Evolutionary conservation across 106 monocot species (phyloP), one percentile per base, ranked within the genome.

Genomic region (Apostasia shenzhenica): DNA sequence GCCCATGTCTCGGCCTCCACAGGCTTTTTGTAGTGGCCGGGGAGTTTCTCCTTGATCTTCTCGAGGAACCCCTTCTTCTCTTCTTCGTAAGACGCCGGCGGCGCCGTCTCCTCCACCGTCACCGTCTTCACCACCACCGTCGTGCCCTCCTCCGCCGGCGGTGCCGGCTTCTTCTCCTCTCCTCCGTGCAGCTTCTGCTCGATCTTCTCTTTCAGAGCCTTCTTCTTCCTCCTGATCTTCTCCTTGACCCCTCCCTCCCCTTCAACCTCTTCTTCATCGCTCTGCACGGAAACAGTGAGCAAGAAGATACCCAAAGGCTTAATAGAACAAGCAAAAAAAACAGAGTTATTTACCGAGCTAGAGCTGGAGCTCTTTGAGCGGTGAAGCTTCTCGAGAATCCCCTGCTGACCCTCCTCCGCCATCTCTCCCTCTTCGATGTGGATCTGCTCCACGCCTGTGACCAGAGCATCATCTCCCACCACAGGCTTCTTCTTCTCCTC

Each of bases 331-430:
- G n/a, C n/a, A 4, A n/a, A 56, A 56, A 56, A 4, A 12, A 2
- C 26, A 40, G 4, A 65, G 50, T 50, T 7, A 46, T 26, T 47
- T 76, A 60, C 49, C 48, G 74, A 78, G 59, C 61, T 73, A 37
- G 68, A 61, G 77, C 48, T 55, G 67, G 73, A 61, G 68, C 61
- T 73, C 48, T 66, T 56, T 41, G 66, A 66, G 1, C 74, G 74
- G 45, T 66, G 66, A 45, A 67, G 75, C 50, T 67, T 75, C 3
- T 75, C 67, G 14, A 75, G 39, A 10, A 67, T 8, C n/a, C 67
- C 56, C 5, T 60, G 61, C n/a, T 72, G 48, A 45, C 64, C 43
- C 51, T 73, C 53, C 56, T 57, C 14, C 61, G 47, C 45, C 37
- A 55, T 43, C 62, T 54, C 59, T 44, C 40, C 58, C 48, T 67